Percentiles rank a stretch among this genome's conserved stretches.
These are phyloP conservation scores for Clonostachys rosea DNA, from an alignment of 2,329 filamentous ascomycete genomes.

Conservation along the genomic window DNA sequence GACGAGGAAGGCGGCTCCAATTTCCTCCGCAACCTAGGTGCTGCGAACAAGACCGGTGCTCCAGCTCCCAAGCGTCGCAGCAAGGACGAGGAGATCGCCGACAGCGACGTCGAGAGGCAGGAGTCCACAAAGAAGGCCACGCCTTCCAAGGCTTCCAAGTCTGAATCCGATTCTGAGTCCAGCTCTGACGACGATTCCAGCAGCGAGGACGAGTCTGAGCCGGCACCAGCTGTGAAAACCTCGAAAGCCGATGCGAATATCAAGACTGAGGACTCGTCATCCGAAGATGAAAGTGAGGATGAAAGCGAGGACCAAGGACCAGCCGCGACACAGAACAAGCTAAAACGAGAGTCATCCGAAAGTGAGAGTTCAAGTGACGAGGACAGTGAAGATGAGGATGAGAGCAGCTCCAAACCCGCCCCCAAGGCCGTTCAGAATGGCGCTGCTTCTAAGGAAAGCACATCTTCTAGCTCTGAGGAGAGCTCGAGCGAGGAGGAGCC, in stretches of 20 bases:
- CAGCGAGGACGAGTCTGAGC: neutral
- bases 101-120: slow-evolving; percentile 32
- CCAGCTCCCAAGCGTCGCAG: slow-evolving; percentile 15
- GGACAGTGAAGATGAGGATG: slow-evolving; percentile 11
- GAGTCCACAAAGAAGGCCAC: slow-evolving; percentile 12
- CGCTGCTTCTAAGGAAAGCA: slow-evolving; percentile 5
- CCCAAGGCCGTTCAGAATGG: slow-evolving; percentile 4
- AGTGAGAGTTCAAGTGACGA: slow-evolving; percentile 5
- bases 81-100: slow-evolving; percentile 32
- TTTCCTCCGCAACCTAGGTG: slow-evolving; percentile 24
- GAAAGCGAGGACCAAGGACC: slow-evolving; percentile 1
- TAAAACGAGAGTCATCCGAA: neutral
- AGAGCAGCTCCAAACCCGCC: slow-evolving; percentile 10
- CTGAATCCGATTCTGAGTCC: slow-evolving; percentile 2
- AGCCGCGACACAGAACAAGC: neutral
- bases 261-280: neutral
- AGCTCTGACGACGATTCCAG: neutral
- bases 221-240: slow-evolving; percentile 1
- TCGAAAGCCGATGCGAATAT: neutral
- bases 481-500: slow-evolving; percentile 14
- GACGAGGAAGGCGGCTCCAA: slow-evolving; percentile 17
- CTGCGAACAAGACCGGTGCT: slow-evolving; percentile 2
- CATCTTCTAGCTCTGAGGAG: slow-evolving; percentile 13
- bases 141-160: neutral
- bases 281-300: neutral